Base-by-base conservation (phyloP, 371 early-diverging fungal species). In the Parasitella parasitica region DNA sequence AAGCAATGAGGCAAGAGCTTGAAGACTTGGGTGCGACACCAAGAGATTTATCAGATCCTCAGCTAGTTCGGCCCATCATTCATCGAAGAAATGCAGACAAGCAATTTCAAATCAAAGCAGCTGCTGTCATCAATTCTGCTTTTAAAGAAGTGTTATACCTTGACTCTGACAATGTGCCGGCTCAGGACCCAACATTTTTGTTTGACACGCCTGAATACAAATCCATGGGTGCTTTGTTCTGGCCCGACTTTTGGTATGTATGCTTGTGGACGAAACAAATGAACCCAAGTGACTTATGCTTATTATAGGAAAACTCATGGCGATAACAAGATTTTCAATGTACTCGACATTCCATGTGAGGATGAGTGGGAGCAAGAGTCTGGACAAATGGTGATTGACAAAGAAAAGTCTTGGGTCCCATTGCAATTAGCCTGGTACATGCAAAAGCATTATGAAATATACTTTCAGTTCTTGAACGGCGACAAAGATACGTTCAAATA, bases 191-290 rank as follows among this genome's bases (percentile, higher is more conserved):
- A 0, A 61, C 78, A 2, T 76, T 72, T 28, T 54, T 84, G 20
- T 86, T 86, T 64, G 68, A 77, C 30, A 64, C 67, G 7, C 32
- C 55, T n/a, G 75, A 67, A 37, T 86, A 75, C 53, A 61, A 66
- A 38, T 32, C 51, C n/a, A 77, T 69, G 8, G 84, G 85, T 26
- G 82, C 80, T 0, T 41, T 86, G 24, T 81, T 86, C 38, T 86
- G 86, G 86, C 81, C 81, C 0, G 86, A 86, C 55, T 84, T 75
- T 51, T 83, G 86, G 77, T 75, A 68, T 61, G 59, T 32, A 6
- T 39, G 6, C 34, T 50, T 6, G 9, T 3, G 13, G 20, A 48
- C 18, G 3, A 34, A 27, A 41, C 9, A 36, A 49, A 34, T n/a
- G 20, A 5, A 13, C 6, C 4, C 2, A n/a, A 50, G 13, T 26